phyloP scores from a whole-genome alignment of 768 basidiomycete species.

The Boletus edulis region DNA sequence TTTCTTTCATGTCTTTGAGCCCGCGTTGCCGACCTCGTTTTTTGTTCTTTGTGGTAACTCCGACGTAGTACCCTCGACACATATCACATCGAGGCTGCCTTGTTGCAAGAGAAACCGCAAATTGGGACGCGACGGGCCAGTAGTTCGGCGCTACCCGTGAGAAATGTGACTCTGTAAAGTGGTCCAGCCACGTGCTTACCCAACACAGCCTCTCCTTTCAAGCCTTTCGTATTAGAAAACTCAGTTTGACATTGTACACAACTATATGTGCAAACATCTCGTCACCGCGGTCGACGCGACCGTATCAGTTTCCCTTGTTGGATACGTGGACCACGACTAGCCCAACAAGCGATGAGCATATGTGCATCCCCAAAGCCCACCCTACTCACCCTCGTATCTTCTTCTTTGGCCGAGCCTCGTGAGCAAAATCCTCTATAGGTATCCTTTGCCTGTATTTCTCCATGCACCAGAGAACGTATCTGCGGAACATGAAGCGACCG shows the following conservation, averaged over 20 bases:
- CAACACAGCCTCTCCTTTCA: conserved; percentile 19
- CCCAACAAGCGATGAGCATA: neutral
- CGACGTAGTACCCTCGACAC: conserved; percentile 34
- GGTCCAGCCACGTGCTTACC: conserved; percentile 26
- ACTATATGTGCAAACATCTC: conserved; percentile 3
- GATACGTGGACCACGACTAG: conserved; percentile 70
- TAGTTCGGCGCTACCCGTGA: conserved; percentile 22
- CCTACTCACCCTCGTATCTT: conserved; percentile 71
- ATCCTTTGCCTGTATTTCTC: conserved; percentile 67
- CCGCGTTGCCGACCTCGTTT: conserved; percentile 40
- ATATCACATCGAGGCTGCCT: conserved; percentile 37
- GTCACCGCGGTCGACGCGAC: conserved; percentile 47
- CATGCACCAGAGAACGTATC: conserved; percentile 85
- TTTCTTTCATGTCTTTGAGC: conserved; percentile 39
- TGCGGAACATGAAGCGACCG: conserved; percentile 28
- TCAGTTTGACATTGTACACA: conserved; percentile 9
- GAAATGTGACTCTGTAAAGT: conserved; percentile 30
- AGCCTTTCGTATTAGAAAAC: conserved; percentile 7
- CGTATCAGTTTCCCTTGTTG: conserved; percentile 76
- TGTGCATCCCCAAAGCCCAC: neutral
- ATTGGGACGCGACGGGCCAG: conserved; percentile 15
- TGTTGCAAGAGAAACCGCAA: conserved; percentile 24
- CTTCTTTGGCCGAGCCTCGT: conserved; percentile 68
- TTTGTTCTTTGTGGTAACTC: conserved; percentile 40
- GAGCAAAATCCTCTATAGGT: conserved; percentile 58